Conservation (phyloP, 352 stramenopile species). For the Pythium plurisporium region DNA sequence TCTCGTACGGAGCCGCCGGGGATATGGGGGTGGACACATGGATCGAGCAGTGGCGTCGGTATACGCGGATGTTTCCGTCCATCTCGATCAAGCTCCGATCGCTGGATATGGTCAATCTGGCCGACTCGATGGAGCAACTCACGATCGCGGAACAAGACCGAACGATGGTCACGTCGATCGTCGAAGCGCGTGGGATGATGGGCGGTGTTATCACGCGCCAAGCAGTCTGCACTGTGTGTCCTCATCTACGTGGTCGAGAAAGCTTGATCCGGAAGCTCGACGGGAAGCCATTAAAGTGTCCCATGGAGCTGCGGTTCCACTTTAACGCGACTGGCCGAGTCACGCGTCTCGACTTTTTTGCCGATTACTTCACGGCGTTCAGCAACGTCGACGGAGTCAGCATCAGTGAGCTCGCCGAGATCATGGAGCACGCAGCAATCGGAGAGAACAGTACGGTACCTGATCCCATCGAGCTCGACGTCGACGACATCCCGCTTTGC, state of each 20-base stretch:
- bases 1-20: neutral
- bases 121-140: neutral
- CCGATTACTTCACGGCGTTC: slow-evolving; percentile 12
- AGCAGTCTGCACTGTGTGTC: neutral
- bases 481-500: too few species aligned
- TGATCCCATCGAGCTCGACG: neutral
- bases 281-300: neutral
- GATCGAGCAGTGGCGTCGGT: slow-evolving; percentile 15
- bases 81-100: slow-evolving; percentile 1
- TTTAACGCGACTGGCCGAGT: slow-evolving; percentile 4
- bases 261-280: slow-evolving; percentile 2
- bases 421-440: neutral
- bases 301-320: slow-evolving; percentile 7
- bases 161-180: neutral
- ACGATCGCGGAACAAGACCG: neutral
- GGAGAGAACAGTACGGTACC: neutral
- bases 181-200: slow-evolving; percentile 3
- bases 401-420: neutral
- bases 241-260: neutral
- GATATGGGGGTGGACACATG: neutral
- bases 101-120: neutral
- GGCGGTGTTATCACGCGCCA: neutral
- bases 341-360: slow-evolving; percentile 5
- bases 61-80: slow-evolving; percentile 9
- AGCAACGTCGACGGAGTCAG: neutral